These are phyloP conservation scores for Cladophialophora immunda DNA, from an alignment of 2,329 filamentous ascomycete species.

Conservation along the genomic window DNA sequence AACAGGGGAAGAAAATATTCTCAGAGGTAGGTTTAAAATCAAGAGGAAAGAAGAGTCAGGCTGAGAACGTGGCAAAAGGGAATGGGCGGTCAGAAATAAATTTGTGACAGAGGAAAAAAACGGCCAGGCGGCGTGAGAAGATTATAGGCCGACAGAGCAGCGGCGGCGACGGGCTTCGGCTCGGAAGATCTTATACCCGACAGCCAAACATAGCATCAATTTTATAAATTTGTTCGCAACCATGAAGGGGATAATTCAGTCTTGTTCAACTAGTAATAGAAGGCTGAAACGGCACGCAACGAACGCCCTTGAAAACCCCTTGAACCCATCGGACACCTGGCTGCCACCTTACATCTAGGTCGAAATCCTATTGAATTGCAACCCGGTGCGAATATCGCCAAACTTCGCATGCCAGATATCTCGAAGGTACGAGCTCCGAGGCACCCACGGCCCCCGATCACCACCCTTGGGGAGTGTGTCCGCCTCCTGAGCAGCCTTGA, in stretches of 20 bases:
- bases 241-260: not conserved
- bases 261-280: not conserved
- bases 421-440: slow-evolving; percentile 49
- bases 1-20: not conserved
- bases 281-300: not conserved
- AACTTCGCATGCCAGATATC: slow-evolving; percentile 51
- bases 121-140: slow-evolving; percentile 15
- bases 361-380: slow-evolving; percentile 36
- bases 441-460: slow-evolving; percentile 51
- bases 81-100: slow-evolving; percentile 23
- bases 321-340: not conserved
- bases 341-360: slow-evolving; percentile 17
- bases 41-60: slow-evolving; percentile 5
- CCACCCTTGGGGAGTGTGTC: slow-evolving; percentile 48
- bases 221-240: not conserved
- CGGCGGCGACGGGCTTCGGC: not conserved
- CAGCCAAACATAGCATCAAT: not conserved
- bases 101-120: slow-evolving; percentile 13
- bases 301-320: not conserved
- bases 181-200: slow-evolving; percentile 3
- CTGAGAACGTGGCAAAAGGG: slow-evolving; percentile 6
- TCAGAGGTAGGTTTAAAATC: not conserved
- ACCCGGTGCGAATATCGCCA: slow-evolving; percentile 41
- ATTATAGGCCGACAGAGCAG: slow-evolving; percentile 8
- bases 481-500: slow-evolving; percentile 45